Evolutionary conservation across 2,329 filamentous ascomycete genomes (phyloP).

Genomic region (Penicillium decumbens): DNA sequence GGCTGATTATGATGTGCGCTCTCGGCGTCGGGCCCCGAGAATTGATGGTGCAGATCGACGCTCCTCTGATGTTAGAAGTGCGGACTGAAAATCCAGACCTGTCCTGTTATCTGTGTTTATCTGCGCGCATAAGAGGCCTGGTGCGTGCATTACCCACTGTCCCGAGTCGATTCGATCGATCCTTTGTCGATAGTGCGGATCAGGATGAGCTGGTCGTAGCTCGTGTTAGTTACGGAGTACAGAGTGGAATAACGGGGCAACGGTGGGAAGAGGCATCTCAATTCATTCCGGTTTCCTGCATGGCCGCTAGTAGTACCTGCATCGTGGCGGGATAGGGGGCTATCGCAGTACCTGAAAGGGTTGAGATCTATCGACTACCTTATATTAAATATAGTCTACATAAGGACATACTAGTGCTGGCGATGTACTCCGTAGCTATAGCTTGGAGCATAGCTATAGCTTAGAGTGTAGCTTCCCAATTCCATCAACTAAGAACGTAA

Average conservation of each 20-base stretch:
- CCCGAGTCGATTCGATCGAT: background rate
- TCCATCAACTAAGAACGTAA: background rate
- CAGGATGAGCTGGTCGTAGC: background rate
- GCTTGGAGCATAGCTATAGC: too few species aligned
- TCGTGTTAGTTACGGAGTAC: background rate
- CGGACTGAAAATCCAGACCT: background rate
- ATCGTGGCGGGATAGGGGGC: background rate
- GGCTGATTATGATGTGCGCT: constrained; percentile 9
- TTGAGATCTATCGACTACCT: background rate
- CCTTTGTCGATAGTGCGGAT: background rate
- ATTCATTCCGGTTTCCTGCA: background rate
- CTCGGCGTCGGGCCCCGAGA: background rate
- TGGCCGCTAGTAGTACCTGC: background rate
- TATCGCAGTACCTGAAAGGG: background rate
- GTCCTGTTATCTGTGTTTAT: background rate
- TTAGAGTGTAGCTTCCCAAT: too few species aligned
- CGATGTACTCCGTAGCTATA: too few species aligned
- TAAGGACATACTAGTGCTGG: background rate
- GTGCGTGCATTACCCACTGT: background rate
- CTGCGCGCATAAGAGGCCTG: background rate
- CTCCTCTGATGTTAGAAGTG: background rate
- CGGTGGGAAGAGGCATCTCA: background rate
- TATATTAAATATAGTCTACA: too few species aligned
- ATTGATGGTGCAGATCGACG: background rate
- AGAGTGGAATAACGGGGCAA: background rate